Evolutionary conservation across 78 protist species (phyloP).

Genomic region (Anaeramoeba flamelloides): DNA sequence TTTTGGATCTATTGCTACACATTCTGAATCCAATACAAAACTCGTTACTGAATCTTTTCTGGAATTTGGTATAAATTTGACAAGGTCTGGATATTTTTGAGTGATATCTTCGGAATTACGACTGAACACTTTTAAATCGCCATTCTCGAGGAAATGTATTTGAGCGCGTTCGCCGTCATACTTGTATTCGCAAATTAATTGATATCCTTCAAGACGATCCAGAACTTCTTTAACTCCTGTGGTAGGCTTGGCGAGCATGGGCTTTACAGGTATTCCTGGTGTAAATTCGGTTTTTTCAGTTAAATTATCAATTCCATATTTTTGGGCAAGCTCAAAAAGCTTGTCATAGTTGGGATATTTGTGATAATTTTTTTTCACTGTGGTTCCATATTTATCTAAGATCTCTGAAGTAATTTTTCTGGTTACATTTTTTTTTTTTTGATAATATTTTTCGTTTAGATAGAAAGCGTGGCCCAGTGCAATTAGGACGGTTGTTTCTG

Average conservation of each 20-base stretch:
- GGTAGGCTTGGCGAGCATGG: constrained; percentile 92
- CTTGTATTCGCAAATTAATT: constrained; percentile 87
- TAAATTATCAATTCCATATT: too few relatives aligned
- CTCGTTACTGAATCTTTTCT: background rate
- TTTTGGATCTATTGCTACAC: constrained; percentile 66
- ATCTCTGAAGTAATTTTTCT: too few relatives aligned
- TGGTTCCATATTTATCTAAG: too few relatives aligned
- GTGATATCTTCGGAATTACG: constrained; percentile 82
- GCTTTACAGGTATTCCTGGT: constrained; percentile 74
- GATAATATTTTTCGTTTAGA: too few relatives aligned
- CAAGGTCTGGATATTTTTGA: constrained; percentile 77
- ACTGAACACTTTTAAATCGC: background rate
- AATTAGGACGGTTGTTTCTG: constrained; percentile 62
- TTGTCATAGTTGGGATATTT: too few relatives aligned
- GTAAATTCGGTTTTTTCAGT: too few relatives aligned
- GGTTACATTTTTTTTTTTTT: too few relatives aligned
- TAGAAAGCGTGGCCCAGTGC: constrained; percentile 68
- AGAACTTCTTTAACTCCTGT: constrained; percentile 53
- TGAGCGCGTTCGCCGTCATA: constrained; percentile 80
- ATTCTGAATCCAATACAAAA: constrained; percentile 77
- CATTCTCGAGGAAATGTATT: background rate
- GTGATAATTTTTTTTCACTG: too few relatives aligned
- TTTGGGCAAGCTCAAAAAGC: too few relatives aligned
- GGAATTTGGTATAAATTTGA: background rate
- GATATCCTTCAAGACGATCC: constrained; percentile 43